Evolutionary conservation across 1,139 yeast genomes (phyloP), one percentile per base, ranked within the genome.

Genomic region (Pichia sorboxylosa): DNA sequence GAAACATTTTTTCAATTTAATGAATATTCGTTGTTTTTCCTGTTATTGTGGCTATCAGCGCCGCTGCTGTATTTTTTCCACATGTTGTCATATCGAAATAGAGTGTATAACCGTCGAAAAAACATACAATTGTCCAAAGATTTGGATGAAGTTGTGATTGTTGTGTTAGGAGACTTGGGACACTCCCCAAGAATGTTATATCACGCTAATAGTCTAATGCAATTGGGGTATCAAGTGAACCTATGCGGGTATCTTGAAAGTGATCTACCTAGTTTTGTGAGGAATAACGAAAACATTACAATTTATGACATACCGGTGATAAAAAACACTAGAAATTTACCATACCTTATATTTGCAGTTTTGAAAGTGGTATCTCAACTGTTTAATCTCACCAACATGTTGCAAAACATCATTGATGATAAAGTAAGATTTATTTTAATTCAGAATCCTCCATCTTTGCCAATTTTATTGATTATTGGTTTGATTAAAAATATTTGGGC

Each of bases 151-250:
- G 73, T 84, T 4, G 66, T 82, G 7, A 74, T 90, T 18, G 67
- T 83, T 38, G 98, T 90, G 2, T 61, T 92, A 18, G 99, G 99
- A 1, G 98, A 90, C 50, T 54, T 92, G 34, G 96, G 95, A 11
- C 93, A 87, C 48, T 87, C 97, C 1, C 99, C 99, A 5, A 63
- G 99, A 40, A 90, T 90, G 83, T 70, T 80, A 46, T 82, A 90
- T 54, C 99, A 92, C 54, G 94, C 94, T 1, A 58, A 66, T 37
- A 79, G 93, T 34, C 73, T 90, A 44, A 69, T 82, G n/a, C 58
- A 64, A 31, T 51, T 60, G 17, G 90, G 84, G 1, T 79, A 78
- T 53, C 64, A 66, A 30, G 98, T 92, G 2, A 83, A 79, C 40
- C 54, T 90, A 27, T 80, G 94, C 54, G 98, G 98, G 0, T 90